Percentiles rank a stretch among this genome's conserved stretches.
Evolutionary conservation across 345 rosid species (phyloP).

Genomic region (Turnera subulata): DNA sequence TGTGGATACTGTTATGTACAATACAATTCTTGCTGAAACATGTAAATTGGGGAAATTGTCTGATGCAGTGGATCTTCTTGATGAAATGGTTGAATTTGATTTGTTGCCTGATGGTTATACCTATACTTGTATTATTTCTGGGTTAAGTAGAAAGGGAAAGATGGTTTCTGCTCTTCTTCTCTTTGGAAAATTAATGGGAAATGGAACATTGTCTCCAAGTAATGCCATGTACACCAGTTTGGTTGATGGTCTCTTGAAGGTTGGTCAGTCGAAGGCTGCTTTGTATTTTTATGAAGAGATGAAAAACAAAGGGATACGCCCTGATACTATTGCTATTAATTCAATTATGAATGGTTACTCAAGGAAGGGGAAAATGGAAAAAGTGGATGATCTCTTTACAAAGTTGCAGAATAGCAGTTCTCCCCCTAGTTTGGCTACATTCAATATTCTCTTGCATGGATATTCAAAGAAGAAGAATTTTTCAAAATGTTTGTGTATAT

Average conservation of each 20-base stretch:
- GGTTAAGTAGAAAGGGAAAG: slow-evolving; percentile 67
- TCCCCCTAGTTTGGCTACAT: slow-evolving; percentile 57
- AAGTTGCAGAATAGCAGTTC: slow-evolving; percentile 32
- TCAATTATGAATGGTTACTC: slow-evolving; percentile 50
- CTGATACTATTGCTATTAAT: slow-evolving; percentile 58
- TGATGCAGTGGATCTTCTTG: slow-evolving; percentile 57
- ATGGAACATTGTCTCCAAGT: slow-evolving; percentile 38
- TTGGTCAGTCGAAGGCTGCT: slow-evolving; percentile 57
- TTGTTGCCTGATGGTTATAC: slow-evolving; percentile 65
- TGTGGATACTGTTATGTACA: slow-evolving; percentile 63
- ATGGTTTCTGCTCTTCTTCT: slow-evolving; percentile 61
- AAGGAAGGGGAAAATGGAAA: slow-evolving; percentile 57
- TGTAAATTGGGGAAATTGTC: slow-evolving; percentile 54
- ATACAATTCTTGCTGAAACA: slow-evolving; percentile 56
- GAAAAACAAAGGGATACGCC: slow-evolving; percentile 37
- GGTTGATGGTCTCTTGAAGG: slow-evolving; percentile 67
- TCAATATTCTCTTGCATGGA: slow-evolving; percentile 74
- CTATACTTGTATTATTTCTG: slow-evolving; percentile 58
- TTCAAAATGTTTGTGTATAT: slow-evolving; percentile 37
- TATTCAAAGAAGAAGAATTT: slow-evolving; percentile 59
- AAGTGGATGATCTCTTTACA: slow-evolving; percentile 36
- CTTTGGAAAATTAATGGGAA: slow-evolving; percentile 42
- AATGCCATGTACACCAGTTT: slow-evolving; percentile 53
- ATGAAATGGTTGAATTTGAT: slow-evolving; percentile 57
- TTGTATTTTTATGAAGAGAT: slow-evolving; percentile 41